These are phyloP conservation scores for Sporothrix euskadiensis DNA, from an alignment of 2,329 filamentous ascomycete genomes.

Conservation along the genomic window DNA sequence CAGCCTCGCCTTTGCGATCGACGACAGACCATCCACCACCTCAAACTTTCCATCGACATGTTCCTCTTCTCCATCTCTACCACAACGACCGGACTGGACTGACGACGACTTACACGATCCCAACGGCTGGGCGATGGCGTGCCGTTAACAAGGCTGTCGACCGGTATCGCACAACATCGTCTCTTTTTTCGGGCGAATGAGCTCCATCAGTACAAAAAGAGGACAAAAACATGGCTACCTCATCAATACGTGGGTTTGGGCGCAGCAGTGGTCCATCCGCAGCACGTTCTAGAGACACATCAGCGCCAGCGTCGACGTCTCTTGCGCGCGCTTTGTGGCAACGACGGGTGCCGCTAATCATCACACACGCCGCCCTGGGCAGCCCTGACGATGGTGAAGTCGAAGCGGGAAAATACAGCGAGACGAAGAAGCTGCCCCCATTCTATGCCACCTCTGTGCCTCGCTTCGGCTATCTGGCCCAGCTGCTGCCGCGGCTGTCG, in stretches of 20 bases:
- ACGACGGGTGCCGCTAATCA: slow-evolving; percentile 55
- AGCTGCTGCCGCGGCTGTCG: slow-evolving; percentile 57
- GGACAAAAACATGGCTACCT: background rate
- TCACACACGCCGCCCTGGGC: slow-evolving; percentile 49
- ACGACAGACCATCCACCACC: background rate
- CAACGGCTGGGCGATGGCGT: background rate
- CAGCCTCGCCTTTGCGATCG: background rate
- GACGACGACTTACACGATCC: background rate
- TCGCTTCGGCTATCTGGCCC: slow-evolving; percentile 60
- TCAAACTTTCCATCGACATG: background rate
- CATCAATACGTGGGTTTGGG: background rate
- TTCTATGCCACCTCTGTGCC: slow-evolving; percentile 55
- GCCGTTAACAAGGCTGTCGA: background rate
- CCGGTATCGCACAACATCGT: background rate
- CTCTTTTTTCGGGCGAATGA: background rate
- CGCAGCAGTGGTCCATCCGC: background rate
- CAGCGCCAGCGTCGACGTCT: background rate
- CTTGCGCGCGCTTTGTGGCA: slow-evolving; percentile 55
- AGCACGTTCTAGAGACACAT: background rate
- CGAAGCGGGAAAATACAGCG: background rate
- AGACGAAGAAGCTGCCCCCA: background rate
- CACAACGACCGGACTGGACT: background rate
- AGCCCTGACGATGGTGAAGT: background rate
- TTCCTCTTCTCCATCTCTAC: background rate
- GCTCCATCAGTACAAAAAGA: background rate